Base-by-base conservation (phyloP, 345 rosid genomes). In the Hypericum androsaemum region DNA sequence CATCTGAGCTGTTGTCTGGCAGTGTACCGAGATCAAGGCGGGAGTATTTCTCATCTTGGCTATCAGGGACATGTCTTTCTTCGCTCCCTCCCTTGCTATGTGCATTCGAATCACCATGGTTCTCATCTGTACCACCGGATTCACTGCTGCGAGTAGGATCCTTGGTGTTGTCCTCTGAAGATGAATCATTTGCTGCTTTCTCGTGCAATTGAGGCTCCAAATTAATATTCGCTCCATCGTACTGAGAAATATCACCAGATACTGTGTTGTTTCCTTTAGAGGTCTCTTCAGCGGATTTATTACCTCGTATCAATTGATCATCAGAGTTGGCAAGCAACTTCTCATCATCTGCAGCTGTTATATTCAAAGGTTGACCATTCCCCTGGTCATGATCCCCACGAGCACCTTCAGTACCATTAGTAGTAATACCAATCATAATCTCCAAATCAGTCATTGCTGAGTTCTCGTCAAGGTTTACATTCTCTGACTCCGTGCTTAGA, bases 21-120 rank as follows among this genome's bases (percentile, higher is more conserved):
- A 84, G 60, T 6, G 80, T 74, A 39, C 56, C 70, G 62, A 73
- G 65, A 71, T 83, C 81, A 10, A 68, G 64, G 52, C 53, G 77
- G 36, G 71, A 69, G 41, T 73, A 75, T 51, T 41, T 74, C 68
- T 72, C 82, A 16, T 76, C 80, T 50, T 70, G 73, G 22, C 68
- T 53, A 13, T 68, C 56, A 39, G 56, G 62, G 35, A 65, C 72
- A 3, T 63, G 72, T 37, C 56, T 54, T 52, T 69, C 82, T 53
- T 6, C 59, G 1, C 50, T 43, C 55, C 1, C 37, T 22, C 5
- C 1, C 22, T 36, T 37, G 32, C 32, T 22, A 22, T 22, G 2
- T 22, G 32, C 32, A 22, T 22, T 22, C 4, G 32, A 22, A 22
- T 22, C 4, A 4, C 32, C 32, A 22, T 22, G 32, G 32, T 22